These are phyloP conservation scores for Trametes coccinea DNA, from an alignment of 768 basidiomycete genomes.

Conservation along the genomic window DNA sequence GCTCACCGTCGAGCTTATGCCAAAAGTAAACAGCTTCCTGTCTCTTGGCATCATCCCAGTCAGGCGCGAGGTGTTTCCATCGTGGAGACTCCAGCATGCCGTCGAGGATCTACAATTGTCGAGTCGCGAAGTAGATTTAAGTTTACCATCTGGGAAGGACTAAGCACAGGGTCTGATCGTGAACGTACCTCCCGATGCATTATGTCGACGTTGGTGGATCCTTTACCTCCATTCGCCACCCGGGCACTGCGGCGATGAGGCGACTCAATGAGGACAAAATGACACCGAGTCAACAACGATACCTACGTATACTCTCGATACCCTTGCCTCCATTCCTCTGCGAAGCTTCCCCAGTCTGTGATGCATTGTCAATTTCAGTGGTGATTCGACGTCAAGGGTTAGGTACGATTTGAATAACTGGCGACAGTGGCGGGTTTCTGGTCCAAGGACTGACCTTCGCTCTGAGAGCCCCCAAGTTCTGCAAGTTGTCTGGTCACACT, in stretches of 20 bases:
- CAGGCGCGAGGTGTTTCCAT: conserved; percentile 50
- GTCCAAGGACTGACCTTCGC: conserved; percentile 3
- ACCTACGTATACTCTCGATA: conserved; percentile 51
- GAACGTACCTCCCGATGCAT: conserved; percentile 54
- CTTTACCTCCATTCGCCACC: conserved; percentile 47
- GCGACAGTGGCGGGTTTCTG: background rate
- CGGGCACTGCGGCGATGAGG: conserved; percentile 34
- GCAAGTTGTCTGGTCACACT: conserved; percentile 20
- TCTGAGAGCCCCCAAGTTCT: background rate
- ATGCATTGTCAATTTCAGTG: too few species aligned
- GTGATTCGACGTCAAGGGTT: too few species aligned
- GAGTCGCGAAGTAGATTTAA: background rate
- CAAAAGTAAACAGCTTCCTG: conserved; percentile 50
- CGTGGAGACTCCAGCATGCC: conserved; percentile 47
- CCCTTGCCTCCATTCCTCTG: conserved; percentile 55
- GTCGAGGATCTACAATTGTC: conserved; percentile 51
- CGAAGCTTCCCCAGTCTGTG: conserved; percentile 49
- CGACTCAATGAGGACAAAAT: background rate
- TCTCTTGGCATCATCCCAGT: conserved; percentile 48
- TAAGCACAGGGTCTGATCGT: too few species aligned
- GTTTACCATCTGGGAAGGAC: too few species aligned
- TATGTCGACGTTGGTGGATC: conserved; percentile 52
- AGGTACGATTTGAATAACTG: too few species aligned
- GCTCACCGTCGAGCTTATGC: conserved; percentile 57
- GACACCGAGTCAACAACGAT: background rate